Conservation (phyloP, 345 rosid genomes). For the Sonneratia alba region DNA sequence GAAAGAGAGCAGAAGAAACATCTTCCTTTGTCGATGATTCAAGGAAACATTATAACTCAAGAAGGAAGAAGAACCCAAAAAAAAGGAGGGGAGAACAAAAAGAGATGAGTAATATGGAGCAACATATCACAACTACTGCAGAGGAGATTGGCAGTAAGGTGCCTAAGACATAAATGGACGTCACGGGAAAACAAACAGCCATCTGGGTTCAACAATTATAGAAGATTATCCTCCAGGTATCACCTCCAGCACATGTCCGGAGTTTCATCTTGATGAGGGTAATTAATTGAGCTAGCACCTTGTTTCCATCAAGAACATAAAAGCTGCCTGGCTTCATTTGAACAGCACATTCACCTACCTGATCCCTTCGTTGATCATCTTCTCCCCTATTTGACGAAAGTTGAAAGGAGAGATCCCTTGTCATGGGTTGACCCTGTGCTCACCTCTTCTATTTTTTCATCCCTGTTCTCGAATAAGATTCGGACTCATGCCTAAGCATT, state of each 20-base stretch:
- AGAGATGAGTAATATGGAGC: background rate
- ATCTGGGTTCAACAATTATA: background rate
- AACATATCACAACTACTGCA: background rate
- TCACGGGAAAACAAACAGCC: background rate
- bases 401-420: slow-evolving; percentile 4
- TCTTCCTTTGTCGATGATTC: no score
- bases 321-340: background rate
- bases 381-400: background rate
- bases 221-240: no score
- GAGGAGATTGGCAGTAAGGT: background rate
- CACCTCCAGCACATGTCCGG: no score
- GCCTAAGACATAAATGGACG: background rate
- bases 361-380: slow-evolving; percentile 2
- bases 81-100: no score
- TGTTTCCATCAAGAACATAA: background rate
- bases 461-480: background rate
- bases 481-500: slow-evolving; percentile 2
- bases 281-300: background rate
- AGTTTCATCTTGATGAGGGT: background rate
- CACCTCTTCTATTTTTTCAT: slow-evolving; percentile 6
- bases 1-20: no score
- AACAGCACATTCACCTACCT: background rate
- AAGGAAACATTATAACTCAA: background rate
- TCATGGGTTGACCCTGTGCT: slow-evolving; percentile 23
- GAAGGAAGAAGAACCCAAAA: background rate